Evolutionary conservation across 768 basidiomycete genomes (phyloP).

Genomic region (Russula brevipes): DNA sequence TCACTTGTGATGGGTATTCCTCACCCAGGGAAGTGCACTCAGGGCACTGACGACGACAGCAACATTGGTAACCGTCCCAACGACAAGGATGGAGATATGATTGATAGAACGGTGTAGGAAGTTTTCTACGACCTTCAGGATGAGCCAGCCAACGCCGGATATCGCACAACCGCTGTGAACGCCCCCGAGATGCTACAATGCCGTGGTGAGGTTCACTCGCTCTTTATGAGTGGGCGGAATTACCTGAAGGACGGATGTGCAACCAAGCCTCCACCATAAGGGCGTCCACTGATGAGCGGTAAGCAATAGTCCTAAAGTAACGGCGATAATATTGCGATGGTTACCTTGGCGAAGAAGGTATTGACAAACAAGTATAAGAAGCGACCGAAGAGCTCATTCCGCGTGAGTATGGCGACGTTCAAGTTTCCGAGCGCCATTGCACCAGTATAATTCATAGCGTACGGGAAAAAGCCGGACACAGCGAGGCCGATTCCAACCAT

Average conservation of each 20-base stretch:
- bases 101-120: slow-evolving; percentile 35
- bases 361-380: slow-evolving; percentile 65
- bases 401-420: slow-evolving; percentile 64
- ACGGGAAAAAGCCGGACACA: slow-evolving; percentile 58
- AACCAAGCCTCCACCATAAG: slow-evolving; percentile 63
- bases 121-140: slow-evolving; percentile 35
- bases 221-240: neutral
- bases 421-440: slow-evolving; percentile 74
- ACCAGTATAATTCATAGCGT: slow-evolving; percentile 59
- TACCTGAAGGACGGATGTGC: slow-evolving; percentile 68
- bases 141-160: slow-evolving; percentile 37
- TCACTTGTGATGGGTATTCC: slow-evolving; percentile 42
- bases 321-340: slow-evolving; percentile 9
- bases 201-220: neutral
- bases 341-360: slow-evolving; percentile 69
- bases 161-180: slow-evolving; percentile 42
- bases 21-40: slow-evolving; percentile 41
- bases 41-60: slow-evolving; percentile 35
- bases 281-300: slow-evolving; percentile 55
- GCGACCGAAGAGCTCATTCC: slow-evolving; percentile 82
- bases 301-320: neutral
- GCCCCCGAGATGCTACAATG: slow-evolving; percentile 39
- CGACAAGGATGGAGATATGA: slow-evolving; percentile 35
- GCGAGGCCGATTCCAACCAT: slow-evolving; percentile 55
- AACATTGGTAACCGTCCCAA: slow-evolving; percentile 39